Percentiles rank a stretch among this genome's conserved stretches.
phyloP scores from a whole-genome alignment of 2,329 filamentous ascomycete genomes.

The Diaporthe ilicicola region DNA sequence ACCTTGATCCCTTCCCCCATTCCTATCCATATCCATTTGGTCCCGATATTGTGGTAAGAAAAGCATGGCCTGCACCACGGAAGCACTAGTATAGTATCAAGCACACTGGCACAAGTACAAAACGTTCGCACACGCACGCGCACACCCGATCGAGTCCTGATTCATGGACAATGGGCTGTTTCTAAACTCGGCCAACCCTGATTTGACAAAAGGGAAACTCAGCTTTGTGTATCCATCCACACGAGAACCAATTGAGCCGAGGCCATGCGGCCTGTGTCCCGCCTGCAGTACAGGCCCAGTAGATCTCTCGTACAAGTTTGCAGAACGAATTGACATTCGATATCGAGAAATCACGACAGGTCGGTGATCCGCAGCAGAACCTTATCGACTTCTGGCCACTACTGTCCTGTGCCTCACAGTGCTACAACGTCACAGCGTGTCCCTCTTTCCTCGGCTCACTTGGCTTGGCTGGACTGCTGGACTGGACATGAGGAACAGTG shows the following conservation, averaged over 20 bases:
- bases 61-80: not conserved
- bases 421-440: not conserved
- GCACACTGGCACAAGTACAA: not conserved
- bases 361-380: not conserved
- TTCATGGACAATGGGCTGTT: slow-evolving; percentile 9
- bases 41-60: not conserved
- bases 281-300: not conserved
- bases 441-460: no score
- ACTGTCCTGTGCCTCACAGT: not conserved
- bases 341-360: not conserved
- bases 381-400: slow-evolving; percentile 1
- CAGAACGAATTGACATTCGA: not conserved
- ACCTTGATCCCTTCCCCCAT: not conserved
- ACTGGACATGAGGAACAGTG: not conserved
- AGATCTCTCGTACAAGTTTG: slow-evolving; percentile 13
- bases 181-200: slow-evolving; percentile 10
- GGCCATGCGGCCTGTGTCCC: not conserved
- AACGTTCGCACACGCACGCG: not conserved
- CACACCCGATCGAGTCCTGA: not conserved
- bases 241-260: not conserved
- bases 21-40: not conserved
- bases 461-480: not conserved
- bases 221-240: not conserved
- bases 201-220: not conserved
- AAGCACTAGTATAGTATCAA: no score